A percentile compares a stretch with the other conserved stretches of the same genome.
These are phyloP conservation scores for Gymnopilus junonius DNA, from an alignment of 768 basidiomycete species.

Conservation along the genomic window DNA sequence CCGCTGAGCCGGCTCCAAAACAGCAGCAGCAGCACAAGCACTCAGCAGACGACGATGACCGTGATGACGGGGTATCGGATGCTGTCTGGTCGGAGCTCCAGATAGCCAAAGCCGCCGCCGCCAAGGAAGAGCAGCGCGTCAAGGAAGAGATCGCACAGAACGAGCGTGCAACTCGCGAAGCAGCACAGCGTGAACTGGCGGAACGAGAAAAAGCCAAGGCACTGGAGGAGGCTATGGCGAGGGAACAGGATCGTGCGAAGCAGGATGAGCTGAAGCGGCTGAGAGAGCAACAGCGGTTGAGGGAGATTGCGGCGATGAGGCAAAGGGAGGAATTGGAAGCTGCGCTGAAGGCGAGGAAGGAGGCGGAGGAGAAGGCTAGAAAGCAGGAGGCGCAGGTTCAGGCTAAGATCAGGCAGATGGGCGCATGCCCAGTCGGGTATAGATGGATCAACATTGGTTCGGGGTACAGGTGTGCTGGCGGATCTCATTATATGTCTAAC, in stretches of 20 bases:
- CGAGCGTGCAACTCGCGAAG: constrained; percentile 35
- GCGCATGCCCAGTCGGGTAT: constrained; percentile 44
- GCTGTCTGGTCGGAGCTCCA: constrained; percentile 9
- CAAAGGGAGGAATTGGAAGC: constrained; percentile 22
- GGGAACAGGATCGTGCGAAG: constrained; percentile 30
- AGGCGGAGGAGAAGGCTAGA: constrained; percentile 28
- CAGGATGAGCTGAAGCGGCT: constrained; percentile 34
- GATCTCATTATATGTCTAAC: constrained; percentile 23
- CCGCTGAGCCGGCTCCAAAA: not conserved
- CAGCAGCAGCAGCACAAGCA: not conserved
- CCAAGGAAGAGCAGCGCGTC: constrained; percentile 5
- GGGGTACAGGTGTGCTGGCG: constrained; percentile 30
- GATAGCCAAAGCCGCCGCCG: constrained; percentile 1
- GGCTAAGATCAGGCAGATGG: constrained; percentile 46
- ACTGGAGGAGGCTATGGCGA: constrained; percentile 23
- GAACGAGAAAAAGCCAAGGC: constrained; percentile 27
- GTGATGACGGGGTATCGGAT: constrained; percentile 14
- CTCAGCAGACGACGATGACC: not conserved
- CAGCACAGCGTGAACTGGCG: constrained; percentile 21
- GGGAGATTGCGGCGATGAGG: constrained; percentile 18
- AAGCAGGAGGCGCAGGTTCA: constrained; percentile 49
- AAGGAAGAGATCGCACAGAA: constrained; percentile 26
- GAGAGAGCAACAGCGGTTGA: constrained; percentile 28
- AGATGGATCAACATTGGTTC: constrained; percentile 23
- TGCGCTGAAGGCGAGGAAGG: constrained; percentile 17